Conservation (phyloP, 441 rosid genomes). For the Syzygium malaccense region DNA sequence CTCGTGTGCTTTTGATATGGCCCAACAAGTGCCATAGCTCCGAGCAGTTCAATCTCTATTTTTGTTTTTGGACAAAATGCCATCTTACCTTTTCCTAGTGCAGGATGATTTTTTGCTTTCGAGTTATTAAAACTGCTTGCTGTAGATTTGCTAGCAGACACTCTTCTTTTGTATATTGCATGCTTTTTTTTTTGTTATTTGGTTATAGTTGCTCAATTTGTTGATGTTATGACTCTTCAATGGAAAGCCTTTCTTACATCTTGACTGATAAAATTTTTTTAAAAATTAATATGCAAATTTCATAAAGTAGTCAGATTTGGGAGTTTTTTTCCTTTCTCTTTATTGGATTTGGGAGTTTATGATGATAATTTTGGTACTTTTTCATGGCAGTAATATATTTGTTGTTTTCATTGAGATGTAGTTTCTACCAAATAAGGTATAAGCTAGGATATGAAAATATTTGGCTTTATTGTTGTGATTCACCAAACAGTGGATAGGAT, state of each 20-base stretch:
- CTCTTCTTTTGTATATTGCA: background rate
- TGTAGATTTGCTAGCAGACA: background rate
- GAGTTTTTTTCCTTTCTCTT: background rate
- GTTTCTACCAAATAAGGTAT: background rate
- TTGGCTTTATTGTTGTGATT: background rate
- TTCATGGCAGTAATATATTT: background rate
- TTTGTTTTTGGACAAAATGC: background rate
- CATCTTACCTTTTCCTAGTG: background rate
- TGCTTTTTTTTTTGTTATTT: background rate
- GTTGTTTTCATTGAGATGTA: background rate
- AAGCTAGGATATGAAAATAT: background rate
- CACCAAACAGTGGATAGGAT: background rate
- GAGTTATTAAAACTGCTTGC: background rate
- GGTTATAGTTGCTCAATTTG: background rate
- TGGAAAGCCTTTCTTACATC: background rate
- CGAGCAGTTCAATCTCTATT: background rate
- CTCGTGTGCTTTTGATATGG: background rate
- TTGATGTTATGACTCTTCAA: background rate
- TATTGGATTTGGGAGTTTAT: background rate
- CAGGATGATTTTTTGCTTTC: background rate
- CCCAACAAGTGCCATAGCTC: background rate
- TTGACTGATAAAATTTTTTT: background rate
- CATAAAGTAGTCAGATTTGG: background rate
- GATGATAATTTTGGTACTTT: background rate
- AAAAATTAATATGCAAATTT: background rate